These are phyloP conservation scores for Teratosphaeria epicoccoides DNA, from an alignment of 2,329 filamentous ascomycete genomes.

Conservation along the genomic window DNA sequence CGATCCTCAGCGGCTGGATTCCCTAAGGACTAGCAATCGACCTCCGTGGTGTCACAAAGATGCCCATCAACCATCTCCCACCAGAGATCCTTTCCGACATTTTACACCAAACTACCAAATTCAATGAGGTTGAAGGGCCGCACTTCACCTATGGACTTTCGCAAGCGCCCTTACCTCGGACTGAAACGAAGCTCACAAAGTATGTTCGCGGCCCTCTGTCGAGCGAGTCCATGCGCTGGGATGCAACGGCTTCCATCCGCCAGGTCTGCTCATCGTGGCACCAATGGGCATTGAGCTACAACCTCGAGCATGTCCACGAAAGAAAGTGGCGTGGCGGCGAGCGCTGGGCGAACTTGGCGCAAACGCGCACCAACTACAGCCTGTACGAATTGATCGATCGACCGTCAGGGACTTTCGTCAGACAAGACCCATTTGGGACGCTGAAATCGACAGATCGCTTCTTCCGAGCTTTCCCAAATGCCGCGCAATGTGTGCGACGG, in stretches of 20 bases:
- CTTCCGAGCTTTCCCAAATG: constrained; percentile 34
- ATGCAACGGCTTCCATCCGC: constrained; percentile 38
- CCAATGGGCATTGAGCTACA: constrained; percentile 42
- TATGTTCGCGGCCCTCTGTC: constrained; percentile 43
- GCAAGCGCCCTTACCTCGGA: constrained; percentile 37
- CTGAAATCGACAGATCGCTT: constrained; percentile 39
- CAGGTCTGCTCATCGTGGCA: constrained; percentile 43
- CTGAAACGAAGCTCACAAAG: constrained; percentile 34
- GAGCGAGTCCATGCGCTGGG: constrained; percentile 42
- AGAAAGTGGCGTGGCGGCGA: constrained; percentile 43
- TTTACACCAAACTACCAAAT: constrained; percentile 37
- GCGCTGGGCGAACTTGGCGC: constrained; percentile 41
- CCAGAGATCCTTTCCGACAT: constrained; percentile 43
- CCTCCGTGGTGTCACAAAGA: constrained; percentile 3
- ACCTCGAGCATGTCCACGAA: constrained; percentile 42
- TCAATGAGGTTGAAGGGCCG: constrained; percentile 38
- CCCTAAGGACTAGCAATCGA: not conserved
- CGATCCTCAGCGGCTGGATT: not conserved
- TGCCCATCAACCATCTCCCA: constrained; percentile 40
- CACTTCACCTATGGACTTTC: constrained; percentile 44
- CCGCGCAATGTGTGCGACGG: constrained; percentile 40
- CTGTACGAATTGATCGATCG: constrained; percentile 40
- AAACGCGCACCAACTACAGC: constrained; percentile 30
- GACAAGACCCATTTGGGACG: constrained; percentile 42
- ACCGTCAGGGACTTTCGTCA: constrained; percentile 38